These are phyloP conservation scores for Plasmodium adleri DNA, from an alignment of 169 alveolate genomes.

Conservation along the genomic window DNA sequence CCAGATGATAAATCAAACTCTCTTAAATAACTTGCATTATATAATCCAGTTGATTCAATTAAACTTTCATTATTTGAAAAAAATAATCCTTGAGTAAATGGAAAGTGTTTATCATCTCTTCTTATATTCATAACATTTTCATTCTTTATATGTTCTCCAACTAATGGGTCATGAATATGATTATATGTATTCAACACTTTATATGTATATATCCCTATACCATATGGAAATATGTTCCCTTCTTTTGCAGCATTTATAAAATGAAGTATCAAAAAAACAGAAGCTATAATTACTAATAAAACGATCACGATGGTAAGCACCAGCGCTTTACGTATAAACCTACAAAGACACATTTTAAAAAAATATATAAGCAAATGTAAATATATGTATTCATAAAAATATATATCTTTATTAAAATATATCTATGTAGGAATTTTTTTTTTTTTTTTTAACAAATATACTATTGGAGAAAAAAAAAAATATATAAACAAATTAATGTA, in stretches of 20 bases:
- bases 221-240: neutral
- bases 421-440: too few species aligned
- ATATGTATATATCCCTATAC: slow-evolving; percentile 25
- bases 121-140: neutral
- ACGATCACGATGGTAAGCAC: slow-evolving; percentile 16
- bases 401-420: too few species aligned
- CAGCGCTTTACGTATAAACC: slow-evolving; percentile 23
- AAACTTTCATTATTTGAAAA: slow-evolving; percentile 38
- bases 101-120: slow-evolving; percentile 13
- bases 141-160: slow-evolving; percentile 16
- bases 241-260: neutral
- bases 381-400: slow-evolving; percentile 4
- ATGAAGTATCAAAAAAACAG: slow-evolving; percentile 20
- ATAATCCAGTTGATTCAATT: slow-evolving; percentile 78
- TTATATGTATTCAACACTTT: slow-evolving; percentile 33
- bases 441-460: too few species aligned
- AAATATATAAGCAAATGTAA: neutral
- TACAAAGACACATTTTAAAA: slow-evolving; percentile 56
- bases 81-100: slow-evolving; percentile 81
- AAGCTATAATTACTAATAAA: slow-evolving; percentile 15
- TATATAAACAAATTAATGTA: too few species aligned
- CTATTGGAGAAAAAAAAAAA: too few species aligned
- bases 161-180: slow-evolving; percentile 49
- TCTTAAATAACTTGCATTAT: slow-evolving; percentile 67
- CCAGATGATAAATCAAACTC: slow-evolving; percentile 73